Conservation (phyloP, 257 asterid species). For the Cinchona pubescens region DNA sequence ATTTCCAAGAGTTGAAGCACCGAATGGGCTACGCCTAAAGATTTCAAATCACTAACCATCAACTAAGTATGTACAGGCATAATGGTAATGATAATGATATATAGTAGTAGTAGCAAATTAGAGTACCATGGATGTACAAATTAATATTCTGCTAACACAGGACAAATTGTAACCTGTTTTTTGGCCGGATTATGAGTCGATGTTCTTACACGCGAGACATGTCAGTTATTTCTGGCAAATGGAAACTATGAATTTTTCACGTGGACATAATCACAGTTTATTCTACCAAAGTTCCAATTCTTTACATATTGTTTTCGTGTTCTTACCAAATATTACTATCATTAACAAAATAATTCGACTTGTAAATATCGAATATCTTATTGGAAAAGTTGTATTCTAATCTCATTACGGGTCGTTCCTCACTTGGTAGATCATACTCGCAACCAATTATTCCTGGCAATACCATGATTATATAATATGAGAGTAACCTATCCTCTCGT, state of each 20-base stretch:
- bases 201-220: constrained; percentile 14
- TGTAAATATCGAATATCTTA: no score
- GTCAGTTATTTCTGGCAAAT: constrained; percentile 15
- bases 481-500: no score
- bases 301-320: not conserved
- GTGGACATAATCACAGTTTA: constrained; percentile 11
- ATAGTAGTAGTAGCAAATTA: constrained; percentile 14
- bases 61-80: constrained; percentile 39
- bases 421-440: no score
- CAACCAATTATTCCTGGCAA: no score
- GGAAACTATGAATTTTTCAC: constrained; percentile 5
- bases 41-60: constrained; percentile 56
- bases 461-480: no score
- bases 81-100: not conserved
- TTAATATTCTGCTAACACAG: constrained; percentile 40
- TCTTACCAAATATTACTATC: not conserved
- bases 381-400: no score
- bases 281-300: not conserved
- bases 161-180: constrained; percentile 23
- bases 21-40: constrained; percentile 76
- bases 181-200: constrained; percentile 19
- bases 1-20: constrained; percentile 97
- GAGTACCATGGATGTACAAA: constrained; percentile 47
- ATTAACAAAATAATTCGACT: no score
- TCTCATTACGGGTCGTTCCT: no score